phyloP scores from a whole-genome alignment of 208 protist species.

The Tritrichomonas foetus region DNA sequence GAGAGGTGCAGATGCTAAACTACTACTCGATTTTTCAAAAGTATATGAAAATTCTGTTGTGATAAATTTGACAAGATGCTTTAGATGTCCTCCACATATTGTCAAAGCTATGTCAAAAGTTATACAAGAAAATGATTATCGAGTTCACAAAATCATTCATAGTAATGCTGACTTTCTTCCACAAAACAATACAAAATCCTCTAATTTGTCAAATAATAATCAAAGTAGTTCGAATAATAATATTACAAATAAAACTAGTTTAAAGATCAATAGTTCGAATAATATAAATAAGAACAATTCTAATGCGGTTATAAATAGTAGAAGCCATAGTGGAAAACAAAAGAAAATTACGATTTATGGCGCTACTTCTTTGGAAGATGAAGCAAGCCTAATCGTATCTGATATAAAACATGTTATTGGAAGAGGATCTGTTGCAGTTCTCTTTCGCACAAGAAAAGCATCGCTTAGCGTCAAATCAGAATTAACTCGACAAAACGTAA shows the following conservation, averaged over 20 bases:
- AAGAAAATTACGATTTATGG: not conserved
- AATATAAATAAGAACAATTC: too few relatives aligned
- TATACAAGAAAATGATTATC: not conserved
- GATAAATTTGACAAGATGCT: not conserved
- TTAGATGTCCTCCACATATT: not conserved
- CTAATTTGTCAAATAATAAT: too few relatives aligned
- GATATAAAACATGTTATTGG: not conserved
- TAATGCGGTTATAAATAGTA: too few relatives aligned
- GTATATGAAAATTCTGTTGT: not conserved
- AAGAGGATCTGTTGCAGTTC: not conserved
- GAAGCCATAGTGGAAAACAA: too few relatives aligned
- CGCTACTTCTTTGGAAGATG: not conserved
- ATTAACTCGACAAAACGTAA: not conserved
- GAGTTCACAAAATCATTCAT: not conserved
- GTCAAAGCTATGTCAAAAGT: slow-evolving; percentile 11
- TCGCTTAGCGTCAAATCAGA: not conserved
- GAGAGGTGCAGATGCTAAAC: not conserved
- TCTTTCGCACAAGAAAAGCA: not conserved
- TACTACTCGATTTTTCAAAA: not conserved
- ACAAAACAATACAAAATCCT: too few relatives aligned
- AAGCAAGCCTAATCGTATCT: not conserved
- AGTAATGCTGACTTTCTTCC: too few relatives aligned
- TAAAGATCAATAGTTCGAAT: too few relatives aligned
- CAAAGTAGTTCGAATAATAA: too few relatives aligned
- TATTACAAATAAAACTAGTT: too few relatives aligned